Base-by-base conservation (phyloP, 768 basidiomycete genomes). In the Lepiota venenata region DNA sequence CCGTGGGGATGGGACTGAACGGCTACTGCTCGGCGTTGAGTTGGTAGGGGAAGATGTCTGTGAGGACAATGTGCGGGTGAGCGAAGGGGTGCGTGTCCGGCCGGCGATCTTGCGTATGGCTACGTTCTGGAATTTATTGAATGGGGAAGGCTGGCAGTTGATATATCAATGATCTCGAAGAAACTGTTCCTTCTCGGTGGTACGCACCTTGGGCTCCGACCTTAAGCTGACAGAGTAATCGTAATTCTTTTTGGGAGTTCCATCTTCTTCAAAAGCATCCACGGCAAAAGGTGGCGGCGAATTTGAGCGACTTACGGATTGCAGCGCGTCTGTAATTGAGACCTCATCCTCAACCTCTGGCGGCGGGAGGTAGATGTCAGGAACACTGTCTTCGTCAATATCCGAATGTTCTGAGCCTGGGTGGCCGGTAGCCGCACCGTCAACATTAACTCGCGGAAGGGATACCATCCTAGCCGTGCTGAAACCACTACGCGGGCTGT, bases 91-190 rank as follows among this genome's bases (percentile, higher is more conserved):
- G 22, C 86, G 81, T 16, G 74, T 72, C 25, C 82, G 76, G 16
- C 74, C 61, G 36, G 75, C 63, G 15, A 80, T 75, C 52, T 75
- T 76, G 29, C 85, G 80, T 46, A 85, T 58, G 11, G 79, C 76
- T 22, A 87, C 80, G 61, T 88, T 83, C 9, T 82, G 82, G 64
- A 77, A 83, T 57, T 80, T 85, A 57, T 84, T 77, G 39, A 77
- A 74, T 11, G 85, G 82, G 11, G 86, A 86, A 11, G 74, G 69
- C 86, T 88, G 54, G n/a, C 20, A n/a, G 2, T 6, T 43, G 56
- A 21, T 35, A 35, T n/a, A 57, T n/a, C 12, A 9, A 42, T 12
- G 22, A 37, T 10, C 2, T 46, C 8, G 40, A 32, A 4, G 16
- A 27, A 9, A n/a, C 11, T 15, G n/a, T 16, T n/a, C 8, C 8